Conservation (phyloP, 352 stramenopile genomes). For the Peronospora destructor region DNA sequence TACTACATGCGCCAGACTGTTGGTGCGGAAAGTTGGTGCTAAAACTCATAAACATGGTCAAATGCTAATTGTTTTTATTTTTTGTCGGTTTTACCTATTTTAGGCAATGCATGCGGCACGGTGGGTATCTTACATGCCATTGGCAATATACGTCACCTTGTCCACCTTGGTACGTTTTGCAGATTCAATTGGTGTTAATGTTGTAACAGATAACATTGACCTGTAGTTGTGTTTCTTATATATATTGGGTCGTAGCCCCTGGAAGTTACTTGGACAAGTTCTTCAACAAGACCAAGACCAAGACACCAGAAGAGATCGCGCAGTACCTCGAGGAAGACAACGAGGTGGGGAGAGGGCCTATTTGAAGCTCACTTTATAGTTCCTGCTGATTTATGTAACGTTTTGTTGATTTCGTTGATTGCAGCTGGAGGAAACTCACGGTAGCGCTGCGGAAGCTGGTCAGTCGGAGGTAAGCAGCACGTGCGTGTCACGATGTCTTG, state of each 20-base stretch:
- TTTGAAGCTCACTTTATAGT: background rate
- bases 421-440: conserved; percentile 89
- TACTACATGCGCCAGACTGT: conserved; percentile 95
- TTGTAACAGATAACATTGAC: background rate
- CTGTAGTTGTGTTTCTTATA: background rate
- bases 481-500: background rate
- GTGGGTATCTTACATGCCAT: conserved; percentile 93
- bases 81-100: conserved; percentile 4
- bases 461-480: conserved; percentile 69
- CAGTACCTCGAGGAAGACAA: conserved; percentile 87
- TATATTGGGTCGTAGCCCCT: conserved; percentile 23
- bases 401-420: conserved; percentile 1
- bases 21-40: conserved; percentile 26
- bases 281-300: conserved; percentile 70
- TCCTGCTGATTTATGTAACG: conserved; percentile 1
- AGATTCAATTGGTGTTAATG: background rate
- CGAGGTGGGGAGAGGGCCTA: conserved; percentile 35
- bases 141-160: conserved; percentile 83
- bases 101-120: conserved; percentile 93
- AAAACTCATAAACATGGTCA: conserved; percentile 1
- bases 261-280: conserved; percentile 79
- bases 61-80: conserved; percentile 3
- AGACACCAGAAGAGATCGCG: conserved; percentile 77
- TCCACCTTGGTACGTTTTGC: conserved; percentile 46
- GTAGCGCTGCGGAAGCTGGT: conserved; percentile 81